Conservation (phyloP, 1,284 basidiomycete genomes). For the Trametes pubescens region DNA sequence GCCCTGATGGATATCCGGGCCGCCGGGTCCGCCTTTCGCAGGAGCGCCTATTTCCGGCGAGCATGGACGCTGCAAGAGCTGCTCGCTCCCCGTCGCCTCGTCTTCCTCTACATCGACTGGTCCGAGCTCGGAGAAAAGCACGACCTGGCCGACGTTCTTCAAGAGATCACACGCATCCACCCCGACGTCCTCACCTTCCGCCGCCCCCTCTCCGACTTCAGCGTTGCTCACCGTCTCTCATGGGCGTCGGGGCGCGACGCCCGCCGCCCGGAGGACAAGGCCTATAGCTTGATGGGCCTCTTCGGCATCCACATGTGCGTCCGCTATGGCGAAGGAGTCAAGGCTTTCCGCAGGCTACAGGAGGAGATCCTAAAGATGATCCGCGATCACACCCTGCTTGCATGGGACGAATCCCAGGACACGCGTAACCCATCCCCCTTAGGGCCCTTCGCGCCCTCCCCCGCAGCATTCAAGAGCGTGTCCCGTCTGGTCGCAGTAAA, state of each 20-base stretch:
- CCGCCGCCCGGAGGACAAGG: slow-evolving; percentile 1
- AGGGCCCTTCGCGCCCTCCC: neutral
- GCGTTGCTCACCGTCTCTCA: slow-evolving; percentile 7
- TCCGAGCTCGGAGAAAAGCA: neutral
- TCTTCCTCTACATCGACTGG: slow-evolving; percentile 9
- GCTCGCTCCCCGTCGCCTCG: slow-evolving; percentile 1
- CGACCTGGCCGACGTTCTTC: slow-evolving; percentile 3
- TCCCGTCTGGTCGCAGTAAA: neutral
- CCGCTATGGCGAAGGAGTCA: neutral
- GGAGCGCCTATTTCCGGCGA: slow-evolving; percentile 2
- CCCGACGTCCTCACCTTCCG: neutral
- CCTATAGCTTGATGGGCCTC: slow-evolving; percentile 9
- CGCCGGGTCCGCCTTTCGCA: neutral
- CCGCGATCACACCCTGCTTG: slow-evolving; percentile 4
- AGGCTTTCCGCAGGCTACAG: neutral
- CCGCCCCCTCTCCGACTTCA: neutral
- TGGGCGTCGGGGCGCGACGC: neutral
- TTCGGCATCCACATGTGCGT: slow-evolving; percentile 7
- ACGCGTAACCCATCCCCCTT: neutral
- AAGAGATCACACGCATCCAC: slow-evolving; percentile 7
- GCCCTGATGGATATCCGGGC: neutral
- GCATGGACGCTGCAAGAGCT: slow-evolving; percentile 10
- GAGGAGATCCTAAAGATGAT: neutral
- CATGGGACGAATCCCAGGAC: neutral
- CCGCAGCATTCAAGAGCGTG: neutral